Evolutionary conservation across 208 protist genomes (phyloP), one percentile per base, ranked within the genome.

Genomic region (Leptomonas pyrrhocoris): DNA sequence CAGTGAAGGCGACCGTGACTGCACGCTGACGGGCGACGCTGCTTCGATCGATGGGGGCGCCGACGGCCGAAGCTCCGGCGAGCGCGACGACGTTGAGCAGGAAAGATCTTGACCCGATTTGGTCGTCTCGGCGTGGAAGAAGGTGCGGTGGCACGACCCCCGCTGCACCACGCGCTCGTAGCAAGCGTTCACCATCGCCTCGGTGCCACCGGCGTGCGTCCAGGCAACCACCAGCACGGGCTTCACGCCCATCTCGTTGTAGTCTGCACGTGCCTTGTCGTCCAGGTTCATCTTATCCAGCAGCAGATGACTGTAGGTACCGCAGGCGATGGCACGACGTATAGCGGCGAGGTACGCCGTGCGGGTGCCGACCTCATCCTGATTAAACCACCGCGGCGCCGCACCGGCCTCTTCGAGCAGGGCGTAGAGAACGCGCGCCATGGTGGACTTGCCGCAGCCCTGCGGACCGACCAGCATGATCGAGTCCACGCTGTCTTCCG

Each of bases 221-320:
- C 86, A 92, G 11, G 75, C 78, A 2, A 94, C 63, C 0, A 75
- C 74, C 13, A 90, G 54, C 7, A 75, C 68, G 6, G 70, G 68
- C 45, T 73, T 80, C 19, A 86, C 54, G 2, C 70, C 55, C 23
- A 83, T 64, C 4, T 69, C 21, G 30, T 27, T 48, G 56, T 77
- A 78, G 64, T 93, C 88, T 13, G 68, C 46, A 4, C 91, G 83
- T 0, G 80, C 57, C 49, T 50, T 73, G 43, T 84, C 77, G 56
- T 85, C 80, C 4, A 96, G 70, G 70, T 96, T 89, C 88, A 93
- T 93, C 74, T 93, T 92, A 60, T 96, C 91, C 15, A 96, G 68
- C 21, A 96, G 78, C 30, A 96, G 31, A 66, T 96, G 88, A 23
- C 86, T 86, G 54, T 82, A 85, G 36, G 42, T n/a, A 58, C 80